phyloP scores from a whole-genome alignment of 2,329 filamentous ascomycete genomes.

The Cladosporium sp. region DNA sequence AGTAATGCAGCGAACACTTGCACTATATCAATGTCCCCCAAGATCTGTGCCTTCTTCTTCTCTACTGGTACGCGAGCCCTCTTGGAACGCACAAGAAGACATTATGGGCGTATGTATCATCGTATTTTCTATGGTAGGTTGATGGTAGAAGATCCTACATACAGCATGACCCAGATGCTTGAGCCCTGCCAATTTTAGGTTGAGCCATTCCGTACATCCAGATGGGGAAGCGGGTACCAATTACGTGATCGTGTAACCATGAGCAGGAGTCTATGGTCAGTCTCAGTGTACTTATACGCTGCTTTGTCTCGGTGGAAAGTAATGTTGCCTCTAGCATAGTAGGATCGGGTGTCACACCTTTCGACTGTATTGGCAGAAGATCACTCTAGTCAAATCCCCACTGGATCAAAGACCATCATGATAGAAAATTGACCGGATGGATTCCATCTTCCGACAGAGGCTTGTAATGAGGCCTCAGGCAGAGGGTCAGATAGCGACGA shows the following conservation, averaged over 20 bases:
- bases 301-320: neutral
- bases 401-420: too few species aligned
- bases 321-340: neutral
- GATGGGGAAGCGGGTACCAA: neutral
- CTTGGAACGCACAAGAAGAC: neutral
- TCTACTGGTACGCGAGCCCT: too few species aligned
- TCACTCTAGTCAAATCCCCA: neutral
- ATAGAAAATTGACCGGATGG: too few species aligned
- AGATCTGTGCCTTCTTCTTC: too few species aligned
- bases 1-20: too few species aligned
- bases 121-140: neutral
- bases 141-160: neutral
- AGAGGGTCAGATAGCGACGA: too few species aligned
- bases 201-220: neutral
- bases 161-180: neutral
- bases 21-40: too few species aligned
- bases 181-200: neutral
- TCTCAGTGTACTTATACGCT: neutral
- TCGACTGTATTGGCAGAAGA: neutral
- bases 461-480: too few species aligned
- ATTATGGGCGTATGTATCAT: neutral
- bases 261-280: neutral
- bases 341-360: neutral
- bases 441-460: too few species aligned
- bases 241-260: neutral